phyloP scores from a whole-genome alignment of 179 eudicot genomes.

The Beta corolliflora region DNA sequence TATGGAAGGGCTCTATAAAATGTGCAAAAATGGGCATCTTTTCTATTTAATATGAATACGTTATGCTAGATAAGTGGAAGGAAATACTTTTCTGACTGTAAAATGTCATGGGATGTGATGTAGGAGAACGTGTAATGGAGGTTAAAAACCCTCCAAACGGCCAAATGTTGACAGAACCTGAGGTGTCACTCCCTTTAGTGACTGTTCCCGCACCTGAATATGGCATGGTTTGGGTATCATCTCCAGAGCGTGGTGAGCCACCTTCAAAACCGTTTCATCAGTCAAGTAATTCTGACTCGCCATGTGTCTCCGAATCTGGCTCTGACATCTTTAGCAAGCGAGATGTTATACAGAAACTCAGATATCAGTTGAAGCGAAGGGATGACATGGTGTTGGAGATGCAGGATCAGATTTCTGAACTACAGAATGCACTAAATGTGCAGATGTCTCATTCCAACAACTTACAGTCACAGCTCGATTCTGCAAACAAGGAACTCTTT shows the following conservation, averaged over 20 bases:
- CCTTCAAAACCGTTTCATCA: conserved; percentile 62
- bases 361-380: conserved; percentile 90
- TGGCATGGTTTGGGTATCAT: conserved; percentile 47
- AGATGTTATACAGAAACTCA: conserved; percentile 92
- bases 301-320: conserved; percentile 88
- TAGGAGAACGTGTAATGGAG: conserved; percentile 56
- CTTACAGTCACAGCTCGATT: conserved; percentile 75
- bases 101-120: conserved; percentile 20
- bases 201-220: conserved; percentile 64
- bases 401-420: conserved; percentile 89
- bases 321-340: conserved; percentile 92
- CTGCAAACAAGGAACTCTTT: conserved; percentile 72
- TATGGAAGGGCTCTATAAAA: not conserved
- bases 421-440: conserved; percentile 65
- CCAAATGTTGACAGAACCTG: conserved; percentile 58
- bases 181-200: conserved; percentile 72
- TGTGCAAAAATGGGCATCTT: not conserved
- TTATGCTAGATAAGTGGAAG: not conserved
- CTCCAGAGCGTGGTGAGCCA: conserved; percentile 44
- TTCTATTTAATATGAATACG: too few species aligned
- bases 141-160: conserved; percentile 54
- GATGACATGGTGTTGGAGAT: conserved; percentile 92
- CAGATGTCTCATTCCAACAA: conserved; percentile 72
- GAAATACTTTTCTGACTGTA: not conserved
- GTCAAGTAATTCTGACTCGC: conserved; percentile 85